Percentiles rank a stretch among this genome's conserved stretches.
Conservation (phyloP, 2,329 filamentous ascomycete species). For the Lasiodiplodia gonubiensis region DNA sequence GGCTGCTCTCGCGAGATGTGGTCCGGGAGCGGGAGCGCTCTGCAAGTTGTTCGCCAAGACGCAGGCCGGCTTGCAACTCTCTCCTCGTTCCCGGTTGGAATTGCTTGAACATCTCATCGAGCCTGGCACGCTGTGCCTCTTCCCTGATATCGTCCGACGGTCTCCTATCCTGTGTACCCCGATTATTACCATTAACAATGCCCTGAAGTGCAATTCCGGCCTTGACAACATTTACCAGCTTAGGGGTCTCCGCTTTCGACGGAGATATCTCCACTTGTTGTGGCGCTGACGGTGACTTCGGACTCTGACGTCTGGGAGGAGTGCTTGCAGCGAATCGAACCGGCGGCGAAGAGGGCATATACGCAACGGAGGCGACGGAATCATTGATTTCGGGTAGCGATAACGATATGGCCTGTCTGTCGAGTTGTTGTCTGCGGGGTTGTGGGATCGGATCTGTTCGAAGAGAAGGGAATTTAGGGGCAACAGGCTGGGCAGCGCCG, state of each 20-base stretch:
- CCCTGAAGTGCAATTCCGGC: constrained; percentile 48
- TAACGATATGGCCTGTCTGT: constrained; percentile 10
- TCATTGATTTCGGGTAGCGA: constrained; percentile 20
- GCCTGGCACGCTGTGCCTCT: constrained; percentile 33
- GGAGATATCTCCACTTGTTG: constrained; percentile 32
- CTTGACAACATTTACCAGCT: constrained; percentile 44
- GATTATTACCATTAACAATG: constrained; percentile 40
- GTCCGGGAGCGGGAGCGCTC: constrained; percentile 33
- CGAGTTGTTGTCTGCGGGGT: background rate
- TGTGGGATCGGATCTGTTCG: constrained; percentile 21
- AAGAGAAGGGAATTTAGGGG: background rate
- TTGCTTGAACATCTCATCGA: constrained; percentile 47
- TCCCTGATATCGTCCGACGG: constrained; percentile 34
- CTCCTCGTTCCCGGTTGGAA: constrained; percentile 48
- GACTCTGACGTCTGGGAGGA: constrained; percentile 37
- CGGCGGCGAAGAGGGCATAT: constrained; percentile 32
- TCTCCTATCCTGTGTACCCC: constrained; percentile 31
- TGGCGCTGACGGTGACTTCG: constrained; percentile 37
- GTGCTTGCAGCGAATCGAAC: constrained; percentile 37
- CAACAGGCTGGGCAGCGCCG: no score
- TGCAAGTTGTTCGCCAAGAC: constrained; percentile 47
- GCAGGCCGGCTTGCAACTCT: constrained; percentile 46
- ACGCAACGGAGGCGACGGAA: constrained; percentile 25
- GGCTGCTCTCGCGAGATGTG: background rate
- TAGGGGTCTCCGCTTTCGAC: constrained; percentile 17